These are phyloP conservation scores for Lasiosphaeria miniovina DNA, from an alignment of 495 filamentous ascomycete genomes.

Conservation along the genomic window DNA sequence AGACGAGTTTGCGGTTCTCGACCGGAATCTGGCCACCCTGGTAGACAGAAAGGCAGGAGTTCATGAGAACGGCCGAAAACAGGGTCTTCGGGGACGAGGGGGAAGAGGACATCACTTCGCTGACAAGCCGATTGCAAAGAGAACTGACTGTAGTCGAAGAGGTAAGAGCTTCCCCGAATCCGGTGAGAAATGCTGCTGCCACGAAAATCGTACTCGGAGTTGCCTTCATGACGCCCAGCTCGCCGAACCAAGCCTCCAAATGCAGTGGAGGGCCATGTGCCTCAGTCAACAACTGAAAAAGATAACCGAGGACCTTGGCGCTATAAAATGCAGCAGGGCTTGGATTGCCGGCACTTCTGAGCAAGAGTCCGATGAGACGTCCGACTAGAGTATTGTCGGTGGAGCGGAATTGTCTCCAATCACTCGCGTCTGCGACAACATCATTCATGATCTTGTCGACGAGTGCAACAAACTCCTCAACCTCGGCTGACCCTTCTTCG, in stretches of 20 bases:
- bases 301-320: conserved; percentile 42
- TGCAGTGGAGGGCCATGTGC: conserved; percentile 35
- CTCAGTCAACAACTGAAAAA: conserved; percentile 39
- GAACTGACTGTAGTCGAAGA: conserved; percentile 41
- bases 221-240: conserved; percentile 37
- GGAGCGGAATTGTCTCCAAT: conserved; percentile 32
- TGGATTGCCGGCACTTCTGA: conserved; percentile 29
- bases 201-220: conserved; percentile 44
- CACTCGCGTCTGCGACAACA: conserved; percentile 36
- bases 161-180: conserved; percentile 48
- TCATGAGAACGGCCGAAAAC: conserved; percentile 41
- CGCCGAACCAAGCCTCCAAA: conserved; percentile 42
- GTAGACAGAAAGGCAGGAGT: conserved; percentile 43
- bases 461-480: conserved; percentile 58
- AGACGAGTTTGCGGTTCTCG: conserved; percentile 76
- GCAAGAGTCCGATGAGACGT: conserved; percentile 35
- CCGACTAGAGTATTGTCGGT: conserved; percentile 29
- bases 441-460: conserved; percentile 52
- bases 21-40: conserved; percentile 48
- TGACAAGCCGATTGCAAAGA: conserved; percentile 53
- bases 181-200: conserved; percentile 52
- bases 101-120: conserved; percentile 48
- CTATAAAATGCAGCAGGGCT: conserved; percentile 45
- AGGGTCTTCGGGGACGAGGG: conserved; percentile 37
- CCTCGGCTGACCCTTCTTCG: conserved; percentile 55